Evolutionary conservation across 345 rosid genomes (phyloP), one percentile per base, ranked within the genome.

Genomic region (Murraya koenigii): DNA sequence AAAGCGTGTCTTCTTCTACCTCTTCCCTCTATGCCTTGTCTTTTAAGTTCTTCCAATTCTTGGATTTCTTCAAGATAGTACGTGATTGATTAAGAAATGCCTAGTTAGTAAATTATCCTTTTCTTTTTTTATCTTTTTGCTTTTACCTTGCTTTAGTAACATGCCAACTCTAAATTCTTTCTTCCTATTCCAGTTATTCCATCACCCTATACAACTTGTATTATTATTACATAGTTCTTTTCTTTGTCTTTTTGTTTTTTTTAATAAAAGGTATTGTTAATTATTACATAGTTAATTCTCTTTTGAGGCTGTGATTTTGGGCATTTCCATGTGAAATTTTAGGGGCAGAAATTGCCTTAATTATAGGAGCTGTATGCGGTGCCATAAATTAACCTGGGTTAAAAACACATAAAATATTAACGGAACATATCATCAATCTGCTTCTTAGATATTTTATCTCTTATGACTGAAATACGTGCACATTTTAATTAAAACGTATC

Each of bases 61-160:
- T 39, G 4, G 47, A 39, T 39, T 39, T 39, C 1, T 41, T 10
- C 14, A 41, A 41, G 17, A 44, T 11, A 44, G 17, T 13, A 44
- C 17, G 15, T 44, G 13, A 44, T 44, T 44, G 3, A 44, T 44
- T 44, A 44, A 44, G 17, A 44, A 44, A 17, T 67, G 62, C 86
- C 85, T 83, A 81, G 80, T 82, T 1, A 39, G 6, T 6, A 36
- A 85, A 83, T 83, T 69, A 84, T 84, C 77, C 66, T 81, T 78
- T 39, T 39, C 1, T 33, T 63, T 81, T 30, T 30, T 30, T 30
- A 1, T 2, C 32, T 30, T 30, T 77, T 10, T 80, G 70, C 78
- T 85, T 82, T 87, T 90, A 90, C 89, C 92, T 89, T 83, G 82
- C 93, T 90, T 88, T 87, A 87, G 86, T 88, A 91, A 87, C 92